These are phyloP conservation scores for Phytophthora tentaculata DNA, from an alignment of 352 stramenopile genomes.

Conservation along the genomic window DNA sequence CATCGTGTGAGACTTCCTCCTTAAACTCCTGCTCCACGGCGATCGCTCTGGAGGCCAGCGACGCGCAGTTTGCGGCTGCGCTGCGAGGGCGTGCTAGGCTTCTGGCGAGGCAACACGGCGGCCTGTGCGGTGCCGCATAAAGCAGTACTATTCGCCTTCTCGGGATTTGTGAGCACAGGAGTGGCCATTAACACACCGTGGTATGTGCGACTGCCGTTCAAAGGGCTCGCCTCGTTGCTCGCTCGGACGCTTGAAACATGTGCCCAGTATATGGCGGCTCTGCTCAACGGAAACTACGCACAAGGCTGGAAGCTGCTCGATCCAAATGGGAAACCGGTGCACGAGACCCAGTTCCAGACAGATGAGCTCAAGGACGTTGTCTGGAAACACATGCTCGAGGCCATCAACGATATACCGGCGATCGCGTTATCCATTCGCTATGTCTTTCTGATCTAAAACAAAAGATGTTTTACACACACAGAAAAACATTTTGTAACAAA, in stretches of 20 bases:
- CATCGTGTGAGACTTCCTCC: conserved; percentile 92
- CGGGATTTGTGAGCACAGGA: conserved; percentile 15
- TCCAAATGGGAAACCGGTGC: conserved; percentile 18
- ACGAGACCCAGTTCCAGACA: conserved; percentile 29
- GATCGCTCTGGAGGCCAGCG: conserved; percentile 88
- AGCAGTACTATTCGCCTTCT: no score
- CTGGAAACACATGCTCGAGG: conserved; percentile 27
- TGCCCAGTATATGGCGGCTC: conserved; percentile 27
- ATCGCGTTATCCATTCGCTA: no score
- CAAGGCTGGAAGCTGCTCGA: conserved; percentile 32
- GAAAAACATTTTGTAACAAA: no score
- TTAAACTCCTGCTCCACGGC: conserved; percentile 85
- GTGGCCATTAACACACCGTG: conserved; percentile 12
- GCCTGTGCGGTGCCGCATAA: no score
- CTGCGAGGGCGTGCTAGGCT: conserved; percentile 41
- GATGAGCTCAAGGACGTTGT: conserved; percentile 29
- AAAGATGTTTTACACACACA: no score
- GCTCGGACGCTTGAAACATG: conserved; percentile 24
- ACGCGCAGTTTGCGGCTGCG: conserved; percentile 94
- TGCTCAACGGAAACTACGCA: conserved; percentile 27
- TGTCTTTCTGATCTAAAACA: no score
- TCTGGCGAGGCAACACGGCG: no score
- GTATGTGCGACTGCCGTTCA: conserved; percentile 15
- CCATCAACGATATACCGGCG: conserved; percentile 25
- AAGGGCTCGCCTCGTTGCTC: conserved; percentile 13